Evolutionary conservation across 2,329 filamentous ascomycete species (phyloP).

Genomic region (Claviceps quebecensis): DNA sequence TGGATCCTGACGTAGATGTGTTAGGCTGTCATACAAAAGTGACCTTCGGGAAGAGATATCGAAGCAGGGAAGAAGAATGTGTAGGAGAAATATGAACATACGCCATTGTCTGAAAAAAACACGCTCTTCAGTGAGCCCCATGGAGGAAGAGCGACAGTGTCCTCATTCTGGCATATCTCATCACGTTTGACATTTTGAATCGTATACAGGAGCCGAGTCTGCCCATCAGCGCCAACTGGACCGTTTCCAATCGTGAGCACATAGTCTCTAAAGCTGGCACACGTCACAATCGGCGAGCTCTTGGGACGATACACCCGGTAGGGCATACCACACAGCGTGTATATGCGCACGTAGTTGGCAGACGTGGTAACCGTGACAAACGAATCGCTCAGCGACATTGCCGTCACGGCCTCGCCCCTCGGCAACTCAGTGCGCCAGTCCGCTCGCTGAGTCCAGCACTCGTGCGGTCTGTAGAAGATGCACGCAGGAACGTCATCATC

Average conservation of each 20-base stretch:
- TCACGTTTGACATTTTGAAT: constrained; percentile 92
- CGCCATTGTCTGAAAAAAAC: constrained; percentile 86
- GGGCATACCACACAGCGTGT: constrained; percentile 82
- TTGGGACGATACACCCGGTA: constrained; percentile 85
- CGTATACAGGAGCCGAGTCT: constrained; percentile 68
- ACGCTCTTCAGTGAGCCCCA: constrained; percentile 62
- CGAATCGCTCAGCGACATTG: constrained; percentile 81
- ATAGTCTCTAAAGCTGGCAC: constrained; percentile 88
- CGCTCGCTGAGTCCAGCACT: constrained; percentile 81
- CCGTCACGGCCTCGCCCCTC: constrained; percentile 68
- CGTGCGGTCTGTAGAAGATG: constrained; percentile 93
- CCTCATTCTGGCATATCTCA: constrained; percentile 88
- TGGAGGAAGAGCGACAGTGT: constrained; percentile 71
- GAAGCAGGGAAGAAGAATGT: neutral
- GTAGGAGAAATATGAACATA: constrained; percentile 25
- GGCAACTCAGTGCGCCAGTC: constrained; percentile 90
- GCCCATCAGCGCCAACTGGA: constrained; percentile 64
- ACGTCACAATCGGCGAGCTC: constrained; percentile 78
- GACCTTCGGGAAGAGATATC: no score
- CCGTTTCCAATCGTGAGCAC: constrained; percentile 95
- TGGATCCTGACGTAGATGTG: constrained; percentile 50
- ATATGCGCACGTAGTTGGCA: constrained; percentile 79
- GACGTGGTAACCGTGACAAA: constrained; percentile 84
- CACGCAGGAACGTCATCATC: constrained; percentile 50
- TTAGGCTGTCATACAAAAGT: neutral